phyloP scores from a whole-genome alignment of 2,329 filamentous ascomycete genomes.

The Trichoderma sp. region DNA sequence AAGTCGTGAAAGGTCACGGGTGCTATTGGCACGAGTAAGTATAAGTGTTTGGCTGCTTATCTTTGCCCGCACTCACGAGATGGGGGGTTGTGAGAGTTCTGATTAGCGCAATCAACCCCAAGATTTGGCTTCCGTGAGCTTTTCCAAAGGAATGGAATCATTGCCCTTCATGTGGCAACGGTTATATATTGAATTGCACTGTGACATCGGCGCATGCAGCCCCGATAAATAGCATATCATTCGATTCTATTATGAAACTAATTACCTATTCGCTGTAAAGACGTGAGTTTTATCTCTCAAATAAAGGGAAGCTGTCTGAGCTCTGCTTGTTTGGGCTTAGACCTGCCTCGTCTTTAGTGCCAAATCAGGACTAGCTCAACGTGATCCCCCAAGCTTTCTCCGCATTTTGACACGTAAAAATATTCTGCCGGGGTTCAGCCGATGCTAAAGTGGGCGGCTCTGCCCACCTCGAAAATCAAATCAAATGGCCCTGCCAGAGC shows the following conservation, averaged over 20 bases:
- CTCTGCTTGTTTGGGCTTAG: neutral
- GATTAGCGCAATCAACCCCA: neutral
- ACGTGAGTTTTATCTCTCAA: neutral
- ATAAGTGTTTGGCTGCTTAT: neutral
- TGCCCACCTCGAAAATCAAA: slow-evolving; percentile 14
- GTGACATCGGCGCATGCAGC: neutral
- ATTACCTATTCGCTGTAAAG: neutral
- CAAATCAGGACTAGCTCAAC: neutral
- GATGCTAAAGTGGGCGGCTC: slow-evolving; percentile 11
- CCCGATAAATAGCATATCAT: neutral
- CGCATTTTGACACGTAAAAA: neutral
- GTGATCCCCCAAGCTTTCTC: neutral
- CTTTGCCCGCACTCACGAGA: neutral
- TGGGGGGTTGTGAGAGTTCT: neutral
- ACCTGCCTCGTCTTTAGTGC: neutral
- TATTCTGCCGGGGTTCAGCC: slow-evolving; percentile 12
- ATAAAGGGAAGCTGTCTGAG: neutral
- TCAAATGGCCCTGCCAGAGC: neutral
- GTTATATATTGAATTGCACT: neutral
- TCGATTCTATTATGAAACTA: neutral
- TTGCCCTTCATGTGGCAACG: neutral
- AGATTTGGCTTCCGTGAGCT: neutral
- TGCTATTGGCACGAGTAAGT: neutral
- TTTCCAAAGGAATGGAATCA: neutral
- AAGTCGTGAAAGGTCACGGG: neutral